Conservation (phyloP, 1,284 basidiomycete genomes). For the Puccinia sorghi region DNA sequence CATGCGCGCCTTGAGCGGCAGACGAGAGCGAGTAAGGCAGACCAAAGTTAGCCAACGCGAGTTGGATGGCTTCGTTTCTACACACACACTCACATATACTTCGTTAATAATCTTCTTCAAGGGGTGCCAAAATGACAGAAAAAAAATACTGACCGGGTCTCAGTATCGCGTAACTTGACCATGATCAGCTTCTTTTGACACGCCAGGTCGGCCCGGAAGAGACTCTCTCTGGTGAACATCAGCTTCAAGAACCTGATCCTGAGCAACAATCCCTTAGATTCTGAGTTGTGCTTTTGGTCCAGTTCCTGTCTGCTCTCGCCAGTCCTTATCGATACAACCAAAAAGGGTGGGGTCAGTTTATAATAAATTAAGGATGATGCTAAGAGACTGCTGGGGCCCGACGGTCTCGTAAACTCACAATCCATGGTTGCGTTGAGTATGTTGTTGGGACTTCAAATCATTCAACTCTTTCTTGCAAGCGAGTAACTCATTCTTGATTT, state of each 20-base stretch:
- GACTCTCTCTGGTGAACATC: constrained; percentile 80
- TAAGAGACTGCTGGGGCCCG: neutral
- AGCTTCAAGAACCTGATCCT: constrained; percentile 90
- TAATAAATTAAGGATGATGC: too few relatives aligned
- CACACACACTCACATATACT: neutral
- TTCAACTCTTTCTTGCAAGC: constrained; percentile 38
- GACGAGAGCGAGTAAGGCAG: constrained; percentile 19
- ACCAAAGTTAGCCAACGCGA: constrained; percentile 41
- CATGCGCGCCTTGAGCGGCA: neutral
- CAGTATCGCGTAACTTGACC: constrained; percentile 21
- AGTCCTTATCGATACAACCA: constrained; percentile 24
- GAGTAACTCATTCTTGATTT: constrained; percentile 35
- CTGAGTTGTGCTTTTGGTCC: constrained; percentile 69
- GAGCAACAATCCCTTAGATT: constrained; percentile 81
- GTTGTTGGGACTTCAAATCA: constrained; percentile 22
- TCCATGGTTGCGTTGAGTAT: neutral
- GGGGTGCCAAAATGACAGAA: neutral
- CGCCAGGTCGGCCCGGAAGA: constrained; percentile 73
- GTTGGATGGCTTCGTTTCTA: constrained; percentile 46
- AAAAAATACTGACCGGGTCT: constrained; percentile 28
- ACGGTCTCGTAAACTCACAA: neutral
- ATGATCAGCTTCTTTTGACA: constrained; percentile 71
- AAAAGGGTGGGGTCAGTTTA: constrained; percentile 60
- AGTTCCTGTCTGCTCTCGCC: constrained; percentile 19
- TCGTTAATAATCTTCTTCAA: neutral